A percentile compares a stretch with the other conserved stretches of the same genome.
These are phyloP conservation scores for Chytriomyces hyalinus DNA, from an alignment of 192 early-diverging fungal genomes.

Conservation along the genomic window DNA sequence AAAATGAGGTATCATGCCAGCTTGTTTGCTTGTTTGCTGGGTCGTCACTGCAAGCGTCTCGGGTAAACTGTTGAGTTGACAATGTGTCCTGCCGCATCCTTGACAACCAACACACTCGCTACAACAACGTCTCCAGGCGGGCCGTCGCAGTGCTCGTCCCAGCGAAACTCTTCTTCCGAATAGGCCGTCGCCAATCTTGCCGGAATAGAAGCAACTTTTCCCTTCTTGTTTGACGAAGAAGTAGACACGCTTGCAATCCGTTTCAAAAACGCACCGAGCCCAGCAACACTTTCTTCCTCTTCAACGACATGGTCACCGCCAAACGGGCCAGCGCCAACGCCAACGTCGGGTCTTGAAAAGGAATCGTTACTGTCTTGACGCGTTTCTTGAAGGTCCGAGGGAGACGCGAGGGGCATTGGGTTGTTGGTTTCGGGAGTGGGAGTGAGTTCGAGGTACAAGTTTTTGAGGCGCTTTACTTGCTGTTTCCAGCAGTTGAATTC, in stretches of 20 bases:
- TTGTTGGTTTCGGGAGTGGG: no score
- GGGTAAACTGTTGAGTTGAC: conserved; percentile 30
- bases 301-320: conserved; percentile 17
- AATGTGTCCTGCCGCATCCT: conserved; percentile 16
- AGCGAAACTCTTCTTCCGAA: conserved; percentile 21
- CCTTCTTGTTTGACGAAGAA: no score
- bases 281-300: conserved; percentile 4
- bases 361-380: no score
- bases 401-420: conserved; percentile 6
- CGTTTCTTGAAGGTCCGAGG: not conserved
- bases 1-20: no score
- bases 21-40: not conserved
- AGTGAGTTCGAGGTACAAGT: conserved; percentile 1
- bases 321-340: conserved; percentile 28
- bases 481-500: conserved; percentile 29
- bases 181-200: no score
- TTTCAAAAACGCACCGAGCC: conserved; percentile 2
- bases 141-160: conserved; percentile 8
- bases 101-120: conserved; percentile 21
- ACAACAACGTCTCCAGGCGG: conserved; percentile 22
- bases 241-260: not conserved
- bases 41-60: not conserved
- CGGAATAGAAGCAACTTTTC: no score
- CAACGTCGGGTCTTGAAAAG: not conserved
- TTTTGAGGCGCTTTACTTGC: conserved; percentile 17